Base-by-base conservation (phyloP, 1,139 yeast genomes). In the Yamadazyma buinensis region DNA sequence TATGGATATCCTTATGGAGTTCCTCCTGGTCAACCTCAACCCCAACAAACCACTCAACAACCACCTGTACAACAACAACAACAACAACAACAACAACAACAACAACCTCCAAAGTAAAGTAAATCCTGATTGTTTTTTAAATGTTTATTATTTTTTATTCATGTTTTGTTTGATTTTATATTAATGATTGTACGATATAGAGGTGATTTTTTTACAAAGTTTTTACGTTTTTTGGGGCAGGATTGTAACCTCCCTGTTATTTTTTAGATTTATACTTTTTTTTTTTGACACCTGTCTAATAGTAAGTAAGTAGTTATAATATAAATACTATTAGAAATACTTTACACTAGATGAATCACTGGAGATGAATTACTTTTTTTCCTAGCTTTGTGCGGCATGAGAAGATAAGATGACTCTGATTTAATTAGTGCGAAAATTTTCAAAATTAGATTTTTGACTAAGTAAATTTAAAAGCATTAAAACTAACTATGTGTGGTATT, bases 401-500 rank as follows among this genome's bases (percentile, higher is more conserved):
- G 17, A 26, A 26, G 27, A 25, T 17, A 7, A 23, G 26, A 8
- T 32, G 35, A 32, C 35, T 32, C 35, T 27, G 30, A 13, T 30
- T 12, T 27, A 27, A 26, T 32, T 26, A 27, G 26, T 21, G 34
- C 34, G 30, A 31, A 26, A 31, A 31, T 15, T 30, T 30, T 30
- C 15, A 15, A n/a, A 15, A 26, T 6, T 23, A 30, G 18, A 29
- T 18, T 14, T 20, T 36, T 22, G n/a, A 38, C 25, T 30, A 14
- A 15, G 23, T n/a, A n/a, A n/a, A n/a, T n/a, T 29, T 11, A 11
- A 32, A 28, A 15, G 17, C 21, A 15, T 30, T 28, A 19, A 18
- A 12, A 13, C 17, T n/a, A n/a, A n/a, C n/a, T 5, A 87, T 87
- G 99, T 92, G 99, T 78, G 99, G 98, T 51, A 83, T 92, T 44